phyloP scores from a whole-genome alignment of 352 stramenopile genomes.

The Phytophthora quininea region DNA sequence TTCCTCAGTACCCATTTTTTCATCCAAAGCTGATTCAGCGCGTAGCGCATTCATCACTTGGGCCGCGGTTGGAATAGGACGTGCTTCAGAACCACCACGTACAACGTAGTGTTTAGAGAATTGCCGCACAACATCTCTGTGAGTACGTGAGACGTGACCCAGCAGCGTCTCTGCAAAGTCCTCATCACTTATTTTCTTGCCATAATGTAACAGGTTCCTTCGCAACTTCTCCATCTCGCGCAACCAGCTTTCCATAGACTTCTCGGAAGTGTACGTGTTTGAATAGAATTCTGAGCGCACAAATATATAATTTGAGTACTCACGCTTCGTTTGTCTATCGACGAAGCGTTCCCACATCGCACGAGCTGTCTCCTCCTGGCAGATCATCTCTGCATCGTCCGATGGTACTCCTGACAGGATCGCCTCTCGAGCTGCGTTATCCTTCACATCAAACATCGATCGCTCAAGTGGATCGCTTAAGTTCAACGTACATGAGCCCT shows the following conservation, averaged over 20 bases:
- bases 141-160: neutral
- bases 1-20: slow-evolving; percentile 2
- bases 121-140: slow-evolving; percentile 3
- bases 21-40: neutral
- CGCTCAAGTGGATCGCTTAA: neutral
- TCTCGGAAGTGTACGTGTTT: slow-evolving; percentile 1
- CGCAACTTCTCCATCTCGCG: slow-evolving; percentile 4
- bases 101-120: slow-evolving; percentile 7
- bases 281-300: neutral
- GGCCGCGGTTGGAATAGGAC: neutral
- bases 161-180: slow-evolving; percentile 7
- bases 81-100: neutral
- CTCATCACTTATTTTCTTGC: slow-evolving; percentile 6
- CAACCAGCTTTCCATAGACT: slow-evolving; percentile 5
- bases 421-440: slow-evolving; percentile 9
- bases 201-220: slow-evolving; percentile 4
- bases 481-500: too few species aligned
- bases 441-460: slow-evolving; percentile 7
- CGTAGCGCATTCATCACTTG: slow-evolving; percentile 7
- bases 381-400: slow-evolving; percentile 17
- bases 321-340: slow-evolving; percentile 17
- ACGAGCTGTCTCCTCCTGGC: slow-evolving; percentile 7
- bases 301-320: slow-evolving; percentile 19
- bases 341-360: slow-evolving; percentile 7
- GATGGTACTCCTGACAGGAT: slow-evolving; percentile 10